Percentiles rank a stretch among this genome's conserved stretches.
phyloP scores from a whole-genome alignment of 2,329 filamentous ascomycete genomes.

The Orbilia quercus region DNA sequence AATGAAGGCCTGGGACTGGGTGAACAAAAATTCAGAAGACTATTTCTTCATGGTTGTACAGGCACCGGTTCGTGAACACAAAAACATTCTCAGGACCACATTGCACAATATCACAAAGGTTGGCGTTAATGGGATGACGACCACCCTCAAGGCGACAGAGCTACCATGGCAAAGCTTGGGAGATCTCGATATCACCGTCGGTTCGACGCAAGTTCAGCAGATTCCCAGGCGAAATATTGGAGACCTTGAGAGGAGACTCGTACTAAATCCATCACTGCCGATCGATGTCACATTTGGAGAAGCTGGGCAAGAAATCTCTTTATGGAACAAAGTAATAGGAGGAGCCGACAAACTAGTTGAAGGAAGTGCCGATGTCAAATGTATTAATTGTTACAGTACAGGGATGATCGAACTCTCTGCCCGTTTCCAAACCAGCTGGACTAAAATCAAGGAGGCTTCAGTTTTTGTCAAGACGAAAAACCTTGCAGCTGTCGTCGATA shows the following conservation, averaged over 20 bases:
- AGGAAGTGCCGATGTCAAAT: slow-evolving; percentile 16
- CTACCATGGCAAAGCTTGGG: slow-evolving; percentile 19
- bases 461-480: slow-evolving; percentile 1
- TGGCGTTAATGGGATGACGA: slow-evolving; percentile 3
- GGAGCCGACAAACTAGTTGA: background rate
- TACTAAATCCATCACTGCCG: slow-evolving; percentile 5
- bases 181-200: slow-evolving; percentile 19
- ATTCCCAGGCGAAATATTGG: background rate
- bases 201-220: background rate
- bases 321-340: background rate
- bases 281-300: slow-evolving; percentile 6
- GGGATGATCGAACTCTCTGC: slow-evolving; percentile 8
- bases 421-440: slow-evolving; percentile 15
- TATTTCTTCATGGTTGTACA: slow-evolving; percentile 27
- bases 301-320: background rate
- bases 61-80: slow-evolving; percentile 5
- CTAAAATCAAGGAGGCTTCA: slow-evolving; percentile 18
- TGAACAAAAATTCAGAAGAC: background rate
- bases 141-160: slow-evolving; percentile 2
- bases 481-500: slow-evolving; percentile 9
- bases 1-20: slow-evolving; percentile 12
- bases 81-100: slow-evolving; percentile 7
- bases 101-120: slow-evolving; percentile 15
- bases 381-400: slow-evolving; percentile 11
- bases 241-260: slow-evolving; percentile 10